Conservation (phyloP, 2,329 filamentous ascomycete species). For the Claviceps pazoutovae region DNA sequence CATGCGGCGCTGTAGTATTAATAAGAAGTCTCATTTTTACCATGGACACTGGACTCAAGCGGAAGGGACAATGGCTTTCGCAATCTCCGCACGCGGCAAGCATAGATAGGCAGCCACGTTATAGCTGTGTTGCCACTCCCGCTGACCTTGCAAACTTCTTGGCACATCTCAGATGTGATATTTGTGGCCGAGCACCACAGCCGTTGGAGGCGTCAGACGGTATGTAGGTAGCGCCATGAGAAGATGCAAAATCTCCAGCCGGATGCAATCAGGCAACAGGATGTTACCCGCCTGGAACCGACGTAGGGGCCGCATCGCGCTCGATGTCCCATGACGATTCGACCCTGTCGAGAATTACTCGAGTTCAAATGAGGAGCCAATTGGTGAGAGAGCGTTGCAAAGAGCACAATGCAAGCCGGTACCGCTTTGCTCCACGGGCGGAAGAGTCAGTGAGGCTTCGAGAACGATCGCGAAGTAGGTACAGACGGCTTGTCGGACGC, state of each 20-base stretch:
- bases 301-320: neutral
- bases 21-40: neutral
- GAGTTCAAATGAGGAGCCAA: neutral
- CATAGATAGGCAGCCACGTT: neutral
- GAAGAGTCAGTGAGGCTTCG: neutral
- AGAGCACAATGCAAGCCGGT: neutral
- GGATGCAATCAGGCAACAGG: constrained; percentile 16
- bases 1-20: neutral
- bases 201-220: too few relatives aligned
- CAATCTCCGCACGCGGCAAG: neutral
- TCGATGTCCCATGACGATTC: neutral
- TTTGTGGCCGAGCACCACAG: too few relatives aligned
- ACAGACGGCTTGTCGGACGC: neutral
- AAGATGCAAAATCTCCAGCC: neutral
- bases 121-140: neutral
- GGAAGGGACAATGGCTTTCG: neutral
- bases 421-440: neutral
- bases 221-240: neutral
- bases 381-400: neutral
- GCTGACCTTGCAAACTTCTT: neutral
- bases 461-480: neutral
- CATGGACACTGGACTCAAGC: neutral
- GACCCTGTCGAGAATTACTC: too few relatives aligned
- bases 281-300: constrained; percentile 16
- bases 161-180: too few relatives aligned